Percentiles rank a stretch among this genome's conserved stretches.
Conservation (phyloP, 768 basidiomycete species). For the Suillus lakei region DNA sequence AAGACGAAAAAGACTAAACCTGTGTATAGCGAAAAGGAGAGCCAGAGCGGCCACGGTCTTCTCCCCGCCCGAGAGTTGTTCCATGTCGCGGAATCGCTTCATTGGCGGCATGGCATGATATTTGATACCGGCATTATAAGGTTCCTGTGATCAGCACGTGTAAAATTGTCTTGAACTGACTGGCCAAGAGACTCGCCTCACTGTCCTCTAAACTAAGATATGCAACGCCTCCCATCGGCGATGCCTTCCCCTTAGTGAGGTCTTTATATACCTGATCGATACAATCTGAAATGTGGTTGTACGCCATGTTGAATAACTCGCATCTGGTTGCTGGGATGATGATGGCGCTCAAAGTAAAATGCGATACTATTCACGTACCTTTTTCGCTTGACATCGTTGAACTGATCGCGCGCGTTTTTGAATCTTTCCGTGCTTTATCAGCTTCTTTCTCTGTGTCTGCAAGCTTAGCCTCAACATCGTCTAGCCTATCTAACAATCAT, state of each 20-base stretch:
- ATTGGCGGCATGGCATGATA: slow-evolving; percentile 99
- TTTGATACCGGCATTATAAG: slow-evolving; percentile 89
- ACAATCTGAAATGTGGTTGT: slow-evolving; percentile 91
- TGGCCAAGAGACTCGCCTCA: slow-evolving; percentile 64
- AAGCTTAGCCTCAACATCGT: slow-evolving; percentile 84
- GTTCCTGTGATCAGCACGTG: slow-evolving; percentile 55
- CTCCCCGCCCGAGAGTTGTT: slow-evolving; percentile 96
- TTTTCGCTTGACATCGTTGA: slow-evolving; percentile 83
- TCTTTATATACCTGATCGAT: slow-evolving; percentile 99
- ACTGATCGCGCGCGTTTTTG: slow-evolving; percentile 90
- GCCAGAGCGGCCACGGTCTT: slow-evolving; percentile 99
- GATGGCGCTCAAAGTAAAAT: not conserved
- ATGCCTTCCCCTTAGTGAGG: slow-evolving; percentile 91
- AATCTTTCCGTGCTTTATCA: slow-evolving; percentile 88
- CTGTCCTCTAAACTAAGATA: slow-evolving; percentile 96
- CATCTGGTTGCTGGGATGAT: slow-evolving; percentile 40
- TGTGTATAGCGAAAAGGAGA: slow-evolving; percentile 94
- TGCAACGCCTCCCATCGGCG: slow-evolving; percentile 95
- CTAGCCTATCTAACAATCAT: slow-evolving; percentile 54
- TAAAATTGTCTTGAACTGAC: slow-evolving; percentile 19
- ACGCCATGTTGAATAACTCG: slow-evolving; percentile 94
- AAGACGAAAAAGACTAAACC: slow-evolving; percentile 46
- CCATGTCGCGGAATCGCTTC: slow-evolving; percentile 99
- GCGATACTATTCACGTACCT: slow-evolving; percentile 50
- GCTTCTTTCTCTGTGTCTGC: slow-evolving; percentile 91